Conservation (phyloP, 169 alveolate species). For the Eimeria praecox region DNA sequence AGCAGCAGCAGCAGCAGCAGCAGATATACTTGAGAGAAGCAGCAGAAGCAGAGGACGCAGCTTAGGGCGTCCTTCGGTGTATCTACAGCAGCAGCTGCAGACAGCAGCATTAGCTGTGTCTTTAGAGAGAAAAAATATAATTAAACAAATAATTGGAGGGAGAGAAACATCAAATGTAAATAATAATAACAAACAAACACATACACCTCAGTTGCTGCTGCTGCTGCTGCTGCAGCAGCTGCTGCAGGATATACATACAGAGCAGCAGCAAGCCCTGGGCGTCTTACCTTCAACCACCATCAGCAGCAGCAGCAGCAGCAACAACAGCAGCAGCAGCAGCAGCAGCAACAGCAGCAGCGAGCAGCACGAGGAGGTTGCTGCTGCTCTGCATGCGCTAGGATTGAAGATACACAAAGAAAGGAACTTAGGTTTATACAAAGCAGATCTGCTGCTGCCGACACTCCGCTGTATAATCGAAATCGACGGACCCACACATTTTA, state of each 20-base stretch:
- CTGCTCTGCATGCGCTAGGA: conserved; percentile 50
- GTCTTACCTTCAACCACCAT: background rate
- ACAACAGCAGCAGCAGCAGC: conserved; percentile 42
- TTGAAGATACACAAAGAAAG: background rate
- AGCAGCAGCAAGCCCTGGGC: background rate
- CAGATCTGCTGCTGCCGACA: conserved; percentile 34
- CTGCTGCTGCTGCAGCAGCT: conserved; percentile 45
- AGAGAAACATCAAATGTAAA: background rate
- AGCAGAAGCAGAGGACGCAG: background rate
- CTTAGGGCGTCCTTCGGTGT: conserved; percentile 32
- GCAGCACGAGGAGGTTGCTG: conserved; percentile 60
- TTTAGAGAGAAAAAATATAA: background rate
- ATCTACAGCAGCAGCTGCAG: conserved; percentile 63
- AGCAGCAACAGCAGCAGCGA: conserved; percentile 63
- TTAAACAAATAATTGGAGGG: no score
- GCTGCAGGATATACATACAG: background rate
- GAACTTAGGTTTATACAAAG: conserved; percentile 16
- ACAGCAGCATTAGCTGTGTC: conserved; percentile 45
- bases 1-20: conserved; percentile 43
- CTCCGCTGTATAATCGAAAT: conserved; percentile 6
- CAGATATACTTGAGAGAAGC: background rate
- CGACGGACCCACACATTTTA: conserved; percentile 75
- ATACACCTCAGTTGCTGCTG: no score
- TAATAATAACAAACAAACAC: no score
- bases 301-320: conserved; percentile 37